Evolutionary conservation across 805 yeast genomes (phyloP), one percentile per base, ranked within the genome.

Genomic region (Ogataea neopini): DNA sequence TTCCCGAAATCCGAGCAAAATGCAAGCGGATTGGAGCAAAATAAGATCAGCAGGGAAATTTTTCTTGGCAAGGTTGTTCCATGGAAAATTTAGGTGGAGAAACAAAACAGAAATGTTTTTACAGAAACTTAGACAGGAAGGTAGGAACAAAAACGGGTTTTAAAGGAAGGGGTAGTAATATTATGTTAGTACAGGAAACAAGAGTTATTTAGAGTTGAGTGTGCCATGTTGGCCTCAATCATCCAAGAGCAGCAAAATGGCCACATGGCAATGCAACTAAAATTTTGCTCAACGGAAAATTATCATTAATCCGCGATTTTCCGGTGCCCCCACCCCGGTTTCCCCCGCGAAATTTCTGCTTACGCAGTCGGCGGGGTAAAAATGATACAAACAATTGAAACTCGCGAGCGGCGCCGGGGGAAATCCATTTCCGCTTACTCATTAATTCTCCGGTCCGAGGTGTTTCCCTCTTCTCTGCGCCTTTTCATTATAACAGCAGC

Each of bases 401-500:
- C 6, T 17, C 29, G 17, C 40, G 40, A 14, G 40, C 40, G 40
- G 29, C 29, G 40, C 28, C 28, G 40, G 37, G 37, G 37, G 37
- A 34, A 17, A 17, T 34, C 37, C 37, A 20, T 34, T 34, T 18
- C 23, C 22, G 37, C 13, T 44, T 30, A 48, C 22, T 48, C 44
- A 36, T 37, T 50, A 26, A 63, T 58, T 33, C 69, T 52, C 32
- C 72, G 53, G 45, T 68, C 69, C 2, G 45, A 48, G 22, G 60
- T 53, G 20, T 59, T 56, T 9, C 70, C 71, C 11, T 50, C 51
- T n/a, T 49, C 62, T 37, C 62, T 53, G 42, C 70, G 56, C 43
- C 56, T 57, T 33, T 44, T 49, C 57, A 75, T 64, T 28, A 70
- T 61, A 10, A 53, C 59, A 11, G 67, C 71, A 5, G 82, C 82